Evolutionary conservation across 106 monocot species (phyloP).

Genomic region (Acorus gramineus): DNA sequence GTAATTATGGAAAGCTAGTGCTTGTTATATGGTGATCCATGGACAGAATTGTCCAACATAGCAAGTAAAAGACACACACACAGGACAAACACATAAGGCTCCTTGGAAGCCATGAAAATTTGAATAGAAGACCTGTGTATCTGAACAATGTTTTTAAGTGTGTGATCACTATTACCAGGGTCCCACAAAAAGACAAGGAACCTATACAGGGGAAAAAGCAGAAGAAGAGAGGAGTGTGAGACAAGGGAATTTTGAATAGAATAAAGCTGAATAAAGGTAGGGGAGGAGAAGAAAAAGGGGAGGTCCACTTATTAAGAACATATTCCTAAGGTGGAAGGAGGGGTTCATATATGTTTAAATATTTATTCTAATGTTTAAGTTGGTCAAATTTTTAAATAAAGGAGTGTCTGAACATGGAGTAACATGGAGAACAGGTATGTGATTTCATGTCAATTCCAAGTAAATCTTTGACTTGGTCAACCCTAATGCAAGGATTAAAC

Average conservation of each 20-base stretch:
- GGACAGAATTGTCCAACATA: background rate
- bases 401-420: slow-evolving; percentile 24
- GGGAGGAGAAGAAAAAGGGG: slow-evolving; percentile 2
- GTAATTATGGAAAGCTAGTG: slow-evolving; percentile 8
- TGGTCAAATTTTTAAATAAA: slow-evolving; percentile 6
- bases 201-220: background rate
- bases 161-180: too few species aligned
- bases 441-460: slow-evolving; percentile 10
- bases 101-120: background rate
- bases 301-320: too few species aligned
- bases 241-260: slow-evolving; percentile 17
- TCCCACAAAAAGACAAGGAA: too few species aligned
- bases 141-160: too few species aligned
- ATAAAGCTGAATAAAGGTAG: slow-evolving; percentile 15
- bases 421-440: slow-evolving; percentile 16
- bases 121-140: too few species aligned
- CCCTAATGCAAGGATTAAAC: too few species aligned
- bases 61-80: background rate
- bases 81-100: slow-evolving; percentile 5
- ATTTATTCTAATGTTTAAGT: background rate
- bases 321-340: too few species aligned
- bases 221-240: slow-evolving; percentile 1
- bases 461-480: background rate
- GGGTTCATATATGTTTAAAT: too few species aligned
- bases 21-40: slow-evolving; percentile 1